phyloP scores from a whole-genome alignment of 768 basidiomycete genomes.

The Russula vinacea region DNA sequence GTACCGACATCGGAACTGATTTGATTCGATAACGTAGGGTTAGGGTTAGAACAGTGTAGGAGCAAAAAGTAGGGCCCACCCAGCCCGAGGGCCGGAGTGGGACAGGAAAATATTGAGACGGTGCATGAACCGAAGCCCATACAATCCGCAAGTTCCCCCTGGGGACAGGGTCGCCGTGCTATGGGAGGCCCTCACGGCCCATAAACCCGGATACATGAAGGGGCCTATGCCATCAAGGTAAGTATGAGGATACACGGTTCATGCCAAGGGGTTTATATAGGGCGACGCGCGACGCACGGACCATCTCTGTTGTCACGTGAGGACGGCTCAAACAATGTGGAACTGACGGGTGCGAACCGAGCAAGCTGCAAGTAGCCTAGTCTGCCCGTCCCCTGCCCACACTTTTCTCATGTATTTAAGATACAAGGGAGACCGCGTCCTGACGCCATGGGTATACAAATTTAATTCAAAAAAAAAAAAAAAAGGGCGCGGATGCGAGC shows the following conservation, averaged over 20 bases:
- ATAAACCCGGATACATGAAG: constrained; percentile 33
- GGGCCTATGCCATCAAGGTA: constrained; percentile 34
- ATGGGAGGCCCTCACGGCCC: constrained; percentile 33
- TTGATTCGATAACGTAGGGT: neutral
- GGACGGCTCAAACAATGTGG: neutral
- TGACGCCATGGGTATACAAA: neutral
- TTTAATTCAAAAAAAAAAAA: neutral
- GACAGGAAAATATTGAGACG: constrained; percentile 79
- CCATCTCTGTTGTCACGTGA: neutral
- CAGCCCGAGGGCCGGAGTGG: constrained; percentile 50
- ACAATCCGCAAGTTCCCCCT: constrained; percentile 32
- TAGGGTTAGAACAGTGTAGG: constrained; percentile 9
- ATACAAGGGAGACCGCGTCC: neutral
- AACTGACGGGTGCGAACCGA: too few species aligned
- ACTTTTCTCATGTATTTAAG: neutral
- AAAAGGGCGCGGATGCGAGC: neutral
- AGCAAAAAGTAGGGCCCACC: constrained; percentile 30
- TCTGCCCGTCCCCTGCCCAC: neutral
- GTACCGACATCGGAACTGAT: too few species aligned
- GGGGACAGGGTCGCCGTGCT: constrained; percentile 34
- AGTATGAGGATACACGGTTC: constrained; percentile 27
- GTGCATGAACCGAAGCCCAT: constrained; percentile 71
- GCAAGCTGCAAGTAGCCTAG: too few species aligned
- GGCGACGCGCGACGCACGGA: neutral
- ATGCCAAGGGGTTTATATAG: neutral